These are phyloP conservation scores for Geosmithia flava DNA, from an alignment of 2,329 filamentous ascomycete genomes.

Conservation along the genomic window DNA sequence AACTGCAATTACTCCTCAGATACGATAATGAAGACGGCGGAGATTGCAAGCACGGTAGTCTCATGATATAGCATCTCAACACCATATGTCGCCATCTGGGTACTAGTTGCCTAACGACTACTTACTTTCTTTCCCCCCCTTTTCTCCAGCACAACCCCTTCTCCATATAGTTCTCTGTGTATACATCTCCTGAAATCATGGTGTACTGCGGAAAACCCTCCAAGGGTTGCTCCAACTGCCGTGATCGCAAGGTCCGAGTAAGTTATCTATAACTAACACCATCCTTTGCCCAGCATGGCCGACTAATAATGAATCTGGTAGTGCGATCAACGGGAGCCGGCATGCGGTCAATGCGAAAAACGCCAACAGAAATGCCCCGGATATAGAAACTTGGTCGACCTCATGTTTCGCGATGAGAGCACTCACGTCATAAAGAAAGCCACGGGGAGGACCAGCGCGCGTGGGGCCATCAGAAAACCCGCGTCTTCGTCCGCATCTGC, in stretches of 20 bases:
- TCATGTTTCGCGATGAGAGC: constrained; percentile 47
- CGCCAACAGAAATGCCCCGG: constrained; percentile 38
- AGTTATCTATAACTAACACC: constrained; percentile 12
- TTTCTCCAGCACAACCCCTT: too few species aligned
- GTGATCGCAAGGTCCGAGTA: constrained; percentile 43
- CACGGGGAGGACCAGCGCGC: constrained; percentile 13
- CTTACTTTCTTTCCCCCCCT: too few species aligned
- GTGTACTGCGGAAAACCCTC: constrained; percentile 47
- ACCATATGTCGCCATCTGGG: too few species aligned
- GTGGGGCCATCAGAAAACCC: constrained; percentile 10
- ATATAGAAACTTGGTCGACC: constrained; percentile 40
- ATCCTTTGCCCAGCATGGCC: neutral
- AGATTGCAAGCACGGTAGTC: too few species aligned
- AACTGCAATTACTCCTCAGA: too few species aligned
- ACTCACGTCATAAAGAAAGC: constrained; percentile 41
- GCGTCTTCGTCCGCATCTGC: constrained; percentile 1
- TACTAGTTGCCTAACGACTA: too few species aligned
- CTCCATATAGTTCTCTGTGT: neutral
- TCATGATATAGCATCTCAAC: too few species aligned
- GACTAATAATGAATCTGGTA: constrained; percentile 9
- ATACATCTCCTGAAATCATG: constrained; percentile 20
- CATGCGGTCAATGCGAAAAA: constrained; percentile 42
- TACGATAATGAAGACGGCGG: too few species aligned
- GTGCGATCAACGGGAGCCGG: constrained; percentile 40
- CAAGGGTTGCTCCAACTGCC: constrained; percentile 41